Conservation (phyloP, 805 yeast species). For the Teunomyces barrocoloradensis region DNA sequence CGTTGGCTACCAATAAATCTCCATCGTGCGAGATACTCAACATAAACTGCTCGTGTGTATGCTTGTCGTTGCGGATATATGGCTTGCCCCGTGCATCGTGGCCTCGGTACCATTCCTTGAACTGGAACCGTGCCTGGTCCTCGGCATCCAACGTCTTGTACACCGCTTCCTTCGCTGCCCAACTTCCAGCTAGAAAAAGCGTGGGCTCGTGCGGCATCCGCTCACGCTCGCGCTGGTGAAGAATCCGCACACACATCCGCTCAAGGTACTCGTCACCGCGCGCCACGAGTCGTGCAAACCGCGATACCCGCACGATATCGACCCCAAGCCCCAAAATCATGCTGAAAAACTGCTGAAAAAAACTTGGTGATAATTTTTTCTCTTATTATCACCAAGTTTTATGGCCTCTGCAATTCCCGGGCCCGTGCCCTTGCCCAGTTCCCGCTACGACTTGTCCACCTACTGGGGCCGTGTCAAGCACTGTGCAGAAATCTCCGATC, state of each 20-base stretch:
- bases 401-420: constrained; percentile 94
- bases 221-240: constrained; percentile 45
- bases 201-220: constrained; percentile 12
- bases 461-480: constrained; percentile 95
- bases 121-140: constrained; percentile 53
- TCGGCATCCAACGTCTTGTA: constrained; percentile 53
- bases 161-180: constrained; percentile 78
- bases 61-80: constrained; percentile 28
- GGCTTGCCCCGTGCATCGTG: constrained; percentile 46
- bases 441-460: constrained; percentile 73
- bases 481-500: constrained; percentile 90
- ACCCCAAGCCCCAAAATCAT: constrained; percentile 47
- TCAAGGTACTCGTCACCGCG: constrained; percentile 29
- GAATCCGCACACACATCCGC: constrained; percentile 45
- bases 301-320: constrained; percentile 48
- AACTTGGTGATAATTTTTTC: not conserved
- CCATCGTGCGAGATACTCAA: constrained; percentile 66
- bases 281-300: constrained; percentile 45
- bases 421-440: constrained; percentile 72
- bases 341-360: not conserved
- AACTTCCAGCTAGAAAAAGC: constrained; percentile 47
- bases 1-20: constrained; percentile 55
- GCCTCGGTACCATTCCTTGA: constrained; percentile 58
- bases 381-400: not conserved
- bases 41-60: constrained; percentile 46